Base-by-base conservation (phyloP, 2,329 filamentous ascomycete genomes). In the Fusarium illudens region DNA sequence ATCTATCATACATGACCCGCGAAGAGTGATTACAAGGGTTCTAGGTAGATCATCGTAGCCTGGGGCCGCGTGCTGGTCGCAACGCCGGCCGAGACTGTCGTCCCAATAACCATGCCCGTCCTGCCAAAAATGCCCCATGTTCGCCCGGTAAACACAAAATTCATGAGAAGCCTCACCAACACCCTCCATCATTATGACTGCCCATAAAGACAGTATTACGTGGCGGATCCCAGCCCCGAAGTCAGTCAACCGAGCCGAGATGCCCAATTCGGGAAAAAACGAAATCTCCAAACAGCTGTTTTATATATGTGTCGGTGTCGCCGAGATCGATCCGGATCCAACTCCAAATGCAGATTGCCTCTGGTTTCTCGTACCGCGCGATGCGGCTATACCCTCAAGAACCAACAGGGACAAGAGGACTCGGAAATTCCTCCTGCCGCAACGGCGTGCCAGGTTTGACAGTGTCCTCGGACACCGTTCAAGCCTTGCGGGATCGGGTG, bases 401-500 rank as follows among this genome's bases (percentile, higher is more conserved):
- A 37, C 10, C 46, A 27, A 33, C 20, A 33, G 42, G 25, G 20
- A 32, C 36, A 34, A 46, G 36, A 49, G 34, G n/a, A 44, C 15
- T 55, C 51, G 27, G n/a, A 34, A 57, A 50, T 37, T 30, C 22
- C 49, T n/a, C 17, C 49, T 51, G n/a, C 32, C 34, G 39, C 27
- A 20, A 17, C 50, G 22, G 19, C 17, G 34, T 27, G 25, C 34
- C 34, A 17, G 29, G 10, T 17, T 51, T 44, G 50, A 42, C 19
- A 48, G 34, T 32, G 29, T 44, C 32, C 39, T 36, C 32, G 15
- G 44, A 46, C 48, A 37, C 39, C 49, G 49, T 58, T 74, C 78
- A 81, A 56, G 90, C 90, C 85, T 92, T 92, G 76, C 90, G 88
- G 71, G 89, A 92, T 72, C 90, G 85, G 50, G 89, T 89, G 60